Base-by-base conservation (phyloP, 768 basidiomycete genomes). In the Collybiopsis luxurians region DNA sequence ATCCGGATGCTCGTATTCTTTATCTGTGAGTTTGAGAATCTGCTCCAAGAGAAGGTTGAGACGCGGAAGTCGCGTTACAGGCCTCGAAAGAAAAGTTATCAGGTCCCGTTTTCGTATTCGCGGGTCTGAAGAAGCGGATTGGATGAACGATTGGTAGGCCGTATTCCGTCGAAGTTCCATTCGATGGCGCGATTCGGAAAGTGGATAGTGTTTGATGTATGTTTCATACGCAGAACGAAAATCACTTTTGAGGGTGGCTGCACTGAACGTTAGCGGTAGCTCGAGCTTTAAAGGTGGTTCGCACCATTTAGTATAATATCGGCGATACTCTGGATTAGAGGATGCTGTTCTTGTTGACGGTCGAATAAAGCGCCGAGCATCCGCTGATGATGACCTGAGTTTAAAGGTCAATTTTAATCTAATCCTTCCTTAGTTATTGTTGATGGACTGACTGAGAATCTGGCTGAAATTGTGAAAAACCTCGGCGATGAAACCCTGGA, bases 191-290 rank as follows among this genome's bases (percentile, higher is more conserved):
- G 90, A 89, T 65, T 95, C 90, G 1, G 94, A 83, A 44, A 95
- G 76, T 3, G 93, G 93, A 59, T 94, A 95, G 59, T 93, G 85
- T 65, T 93, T 90, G 71, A 94, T 90, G 69, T 94, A 94, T 0
- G 76, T 76, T 60, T 93, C 92, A 60, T 94, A 94, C 9, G 81
- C 82, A 13, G 72, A 69, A 38, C 83, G 82, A 68, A 89, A 90
- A 30, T 79, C 75, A 21, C 64, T 61, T 59, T 67, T 73, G 34
- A 82, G 66, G 3, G 73, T 74, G 31, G 76, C 80, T 80, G 53
- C 3, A 53, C 47, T 73, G 65, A 13, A 68, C 61, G 26, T 71
- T 69, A 73, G 51, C 58, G 46, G n/a, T 46, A 7, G 2, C 57
- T 48, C 2, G 5, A 39, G 48, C 42, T 60, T 50, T 55, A 34